Evolutionary conservation across 352 stramenopile species (phyloP).

Genomic region (Globisporangium cylindrosporum): DNA sequence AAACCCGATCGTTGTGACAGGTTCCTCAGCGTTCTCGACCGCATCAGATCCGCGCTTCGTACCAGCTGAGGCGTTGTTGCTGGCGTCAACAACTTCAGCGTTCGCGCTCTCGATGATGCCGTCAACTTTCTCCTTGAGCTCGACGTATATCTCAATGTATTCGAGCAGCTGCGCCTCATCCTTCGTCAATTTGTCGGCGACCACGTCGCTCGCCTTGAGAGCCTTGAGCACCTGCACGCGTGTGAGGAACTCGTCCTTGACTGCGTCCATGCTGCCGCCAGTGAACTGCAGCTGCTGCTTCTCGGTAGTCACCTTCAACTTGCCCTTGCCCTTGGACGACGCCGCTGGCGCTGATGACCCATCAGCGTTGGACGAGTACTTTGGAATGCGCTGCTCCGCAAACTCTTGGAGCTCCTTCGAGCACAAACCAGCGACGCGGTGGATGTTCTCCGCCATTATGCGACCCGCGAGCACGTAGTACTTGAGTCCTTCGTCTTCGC

Average conservation of each 20-base stretch:
- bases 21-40: slow-evolving; percentile 10
- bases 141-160: slow-evolving; percentile 82
- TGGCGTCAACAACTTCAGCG: slow-evolving; percentile 21
- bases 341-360: background rate
- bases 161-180: slow-evolving; percentile 62
- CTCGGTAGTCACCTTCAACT: slow-evolving; percentile 45
- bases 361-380: slow-evolving; percentile 27
- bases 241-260: slow-evolving; percentile 59
- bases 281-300: slow-evolving; percentile 45
- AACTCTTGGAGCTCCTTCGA: slow-evolving; percentile 45
- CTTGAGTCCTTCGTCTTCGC: slow-evolving; percentile 57
- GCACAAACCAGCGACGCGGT: slow-evolving; percentile 49
- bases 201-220: slow-evolving; percentile 26
- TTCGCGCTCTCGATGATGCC: slow-evolving; percentile 54
- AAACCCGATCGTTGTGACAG: slow-evolving; percentile 75
- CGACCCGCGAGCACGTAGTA: slow-evolving; percentile 82
- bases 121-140: slow-evolving; percentile 86
- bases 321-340: slow-evolving; percentile 58
- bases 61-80: background rate
- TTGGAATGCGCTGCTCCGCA: slow-evolving; percentile 45
- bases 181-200: slow-evolving; percentile 21
- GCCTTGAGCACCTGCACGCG: slow-evolving; percentile 39
- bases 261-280: slow-evolving; percentile 40
- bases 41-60: slow-evolving; percentile 9
- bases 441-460: slow-evolving; percentile 81